Conservation (phyloP, 352 stramenopile genomes). For the Pythium inflatum region DNA sequence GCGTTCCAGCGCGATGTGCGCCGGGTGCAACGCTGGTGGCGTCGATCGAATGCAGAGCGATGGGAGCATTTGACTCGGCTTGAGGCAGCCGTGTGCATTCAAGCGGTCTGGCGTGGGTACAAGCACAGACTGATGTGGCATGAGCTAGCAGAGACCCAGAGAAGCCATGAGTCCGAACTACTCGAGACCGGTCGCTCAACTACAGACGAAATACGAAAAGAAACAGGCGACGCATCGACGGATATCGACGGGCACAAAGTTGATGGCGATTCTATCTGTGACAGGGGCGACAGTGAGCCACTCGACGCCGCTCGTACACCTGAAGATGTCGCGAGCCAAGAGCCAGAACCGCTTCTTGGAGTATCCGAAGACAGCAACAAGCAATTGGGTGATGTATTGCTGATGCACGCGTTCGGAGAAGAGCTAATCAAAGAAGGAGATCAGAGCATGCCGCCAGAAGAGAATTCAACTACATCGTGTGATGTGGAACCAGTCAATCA, state of each 20-base stretch:
- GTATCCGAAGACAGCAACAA: background rate
- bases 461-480: background rate
- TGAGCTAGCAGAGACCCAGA: background rate
- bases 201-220: background rate
- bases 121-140: conserved; percentile 3
- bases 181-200: background rate
- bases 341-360: background rate
- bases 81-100: conserved; percentile 51
- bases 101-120: conserved; percentile 47
- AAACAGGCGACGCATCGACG: no score
- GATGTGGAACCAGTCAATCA: background rate
- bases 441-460: background rate
- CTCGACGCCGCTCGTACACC: no score
- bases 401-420: background rate
- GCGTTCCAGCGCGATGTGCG: background rate
- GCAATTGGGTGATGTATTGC: no score
- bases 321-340: no score
- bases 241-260: no score
- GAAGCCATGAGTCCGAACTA: background rate
- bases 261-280: no score
- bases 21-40: conserved; percentile 61
- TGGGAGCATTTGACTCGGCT: conserved; percentile 36
- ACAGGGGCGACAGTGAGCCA: no score
- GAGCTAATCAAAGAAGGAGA: background rate
- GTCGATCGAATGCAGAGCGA: conserved; percentile 18